Evolutionary conservation across 257 asterid genomes (phyloP).

Genomic region (Eucommia ulmoides): DNA sequence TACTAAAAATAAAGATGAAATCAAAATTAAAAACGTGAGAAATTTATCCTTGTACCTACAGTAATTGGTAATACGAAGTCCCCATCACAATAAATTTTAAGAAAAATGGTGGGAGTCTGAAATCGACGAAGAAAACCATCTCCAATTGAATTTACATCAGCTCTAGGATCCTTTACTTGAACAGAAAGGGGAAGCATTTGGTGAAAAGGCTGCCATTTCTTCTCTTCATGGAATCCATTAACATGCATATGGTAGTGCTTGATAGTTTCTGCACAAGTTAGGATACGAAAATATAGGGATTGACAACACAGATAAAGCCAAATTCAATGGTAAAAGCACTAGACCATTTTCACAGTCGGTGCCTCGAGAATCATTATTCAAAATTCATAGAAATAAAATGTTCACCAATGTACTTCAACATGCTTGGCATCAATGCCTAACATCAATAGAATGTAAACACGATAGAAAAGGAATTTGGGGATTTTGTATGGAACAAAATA

Average conservation of each 20-base stretch:
- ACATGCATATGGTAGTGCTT: constrained; percentile 22
- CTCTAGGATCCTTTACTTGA: constrained; percentile 16
- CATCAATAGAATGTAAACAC: too few species aligned
- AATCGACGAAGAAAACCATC: constrained; percentile 23
- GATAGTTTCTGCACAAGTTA: constrained; percentile 18
- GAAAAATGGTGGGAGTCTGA: constrained; percentile 29
- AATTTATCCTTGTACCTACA: constrained; percentile 17
- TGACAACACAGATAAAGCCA: background rate
- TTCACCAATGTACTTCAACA: background rate
- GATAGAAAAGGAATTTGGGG: too few species aligned
- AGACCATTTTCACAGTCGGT: background rate
- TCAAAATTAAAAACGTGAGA: background rate
- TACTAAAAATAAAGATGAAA: too few species aligned
- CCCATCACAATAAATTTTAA: constrained; percentile 31
- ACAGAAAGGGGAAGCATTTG: constrained; percentile 13
- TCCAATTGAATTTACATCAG: constrained; percentile 18
- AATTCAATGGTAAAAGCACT: background rate
- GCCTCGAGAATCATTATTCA: too few species aligned
- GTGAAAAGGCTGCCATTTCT: constrained; percentile 18
- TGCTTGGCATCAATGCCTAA: too few species aligned
- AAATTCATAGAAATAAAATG: too few species aligned
- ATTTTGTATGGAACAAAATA: too few species aligned
- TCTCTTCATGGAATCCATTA: constrained; percentile 21
- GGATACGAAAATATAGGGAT: background rate
- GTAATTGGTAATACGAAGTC: constrained; percentile 26